Conservation (phyloP, 23 red algal genomes). For the Cyanidioschyzon merolae region DNA sequence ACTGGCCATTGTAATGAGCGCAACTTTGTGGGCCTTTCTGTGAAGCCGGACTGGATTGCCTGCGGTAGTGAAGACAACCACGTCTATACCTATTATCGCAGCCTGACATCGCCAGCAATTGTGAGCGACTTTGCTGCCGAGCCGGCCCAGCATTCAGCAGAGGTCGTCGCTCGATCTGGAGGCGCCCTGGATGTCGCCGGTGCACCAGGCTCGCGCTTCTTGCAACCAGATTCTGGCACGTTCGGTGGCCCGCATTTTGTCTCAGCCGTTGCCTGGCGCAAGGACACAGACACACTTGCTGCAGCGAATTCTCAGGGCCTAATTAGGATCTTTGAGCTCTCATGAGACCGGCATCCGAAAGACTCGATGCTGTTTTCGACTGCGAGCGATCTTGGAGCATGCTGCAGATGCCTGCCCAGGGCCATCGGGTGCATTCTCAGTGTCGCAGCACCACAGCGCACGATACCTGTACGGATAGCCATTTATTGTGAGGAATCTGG, state of each 20-base stretch:
- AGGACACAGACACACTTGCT: constrained; percentile 39
- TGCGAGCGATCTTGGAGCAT: no score
- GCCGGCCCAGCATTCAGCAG: not conserved
- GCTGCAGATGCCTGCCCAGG: no score
- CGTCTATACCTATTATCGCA: constrained; percentile 80
- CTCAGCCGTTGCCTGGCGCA: constrained; percentile 52
- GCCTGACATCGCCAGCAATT: constrained; percentile 42
- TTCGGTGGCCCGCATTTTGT: constrained; percentile 61
- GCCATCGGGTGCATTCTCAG: no score
- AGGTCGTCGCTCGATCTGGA: not conserved
- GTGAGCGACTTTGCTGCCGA: constrained; percentile 46
- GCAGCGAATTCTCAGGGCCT: constrained; percentile 74
- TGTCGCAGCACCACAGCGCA: no score
- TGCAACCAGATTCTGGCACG: constrained; percentile 20
- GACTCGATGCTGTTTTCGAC: no score
- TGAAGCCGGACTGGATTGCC: constrained; percentile 68
- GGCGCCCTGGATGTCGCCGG: not conserved
- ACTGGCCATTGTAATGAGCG: constrained; percentile 75
- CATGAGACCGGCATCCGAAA: no score
- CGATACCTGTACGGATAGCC: no score
- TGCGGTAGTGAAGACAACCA: constrained; percentile 87
- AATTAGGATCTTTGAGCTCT: constrained; percentile 75
- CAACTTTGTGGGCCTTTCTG: constrained; percentile 90
- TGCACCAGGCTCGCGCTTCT: not conserved
- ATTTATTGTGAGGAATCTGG: no score